These are phyloP conservation scores for Phytophthora sansomeana DNA, from an alignment of 352 stramenopile species.

Conservation along the genomic window DNA sequence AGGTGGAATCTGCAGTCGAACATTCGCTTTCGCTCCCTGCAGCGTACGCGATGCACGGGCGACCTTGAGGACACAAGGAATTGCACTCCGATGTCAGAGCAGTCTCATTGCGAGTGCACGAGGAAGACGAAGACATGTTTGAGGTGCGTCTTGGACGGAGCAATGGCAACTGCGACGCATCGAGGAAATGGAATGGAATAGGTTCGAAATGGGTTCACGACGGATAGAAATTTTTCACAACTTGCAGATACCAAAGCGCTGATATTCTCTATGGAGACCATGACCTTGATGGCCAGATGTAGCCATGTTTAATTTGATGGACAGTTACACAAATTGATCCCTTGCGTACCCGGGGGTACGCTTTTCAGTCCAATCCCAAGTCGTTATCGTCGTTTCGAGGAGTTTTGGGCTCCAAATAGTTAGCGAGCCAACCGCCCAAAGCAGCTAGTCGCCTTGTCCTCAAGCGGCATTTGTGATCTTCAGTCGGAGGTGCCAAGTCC, in stretches of 20 bases:
- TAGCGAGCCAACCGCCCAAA: constrained; percentile 21
- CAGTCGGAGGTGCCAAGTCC: constrained; percentile 27
- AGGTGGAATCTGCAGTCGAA: constrained; percentile 25
- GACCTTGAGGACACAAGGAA: constrained; percentile 50
- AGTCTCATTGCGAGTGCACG: constrained; percentile 49
- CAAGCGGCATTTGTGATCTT: constrained; percentile 39
- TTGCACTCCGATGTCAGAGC: constrained; percentile 59
- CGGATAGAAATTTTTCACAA: constrained; percentile 15
- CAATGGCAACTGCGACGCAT: neutral
- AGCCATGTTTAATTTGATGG: neutral
- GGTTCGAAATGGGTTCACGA: constrained; percentile 28
- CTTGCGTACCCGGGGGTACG: constrained; percentile 3
- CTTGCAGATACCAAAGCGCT: neutral
- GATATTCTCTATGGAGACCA: neutral
- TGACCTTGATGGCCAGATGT: neutral
- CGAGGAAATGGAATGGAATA: constrained; percentile 1
- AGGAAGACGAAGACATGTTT: constrained; percentile 7
- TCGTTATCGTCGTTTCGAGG: constrained; percentile 33
- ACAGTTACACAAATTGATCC: no score
- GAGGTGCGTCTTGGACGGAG: neutral
- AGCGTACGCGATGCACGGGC: constrained; percentile 66
- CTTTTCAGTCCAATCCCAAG: constrained; percentile 28
- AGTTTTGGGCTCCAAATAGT: constrained; percentile 9
- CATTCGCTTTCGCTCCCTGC: constrained; percentile 21
- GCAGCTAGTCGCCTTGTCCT: neutral